Evolutionary conservation across 768 basidiomycete species (phyloP).

Genomic region (Holtermannia corniformis): DNA sequence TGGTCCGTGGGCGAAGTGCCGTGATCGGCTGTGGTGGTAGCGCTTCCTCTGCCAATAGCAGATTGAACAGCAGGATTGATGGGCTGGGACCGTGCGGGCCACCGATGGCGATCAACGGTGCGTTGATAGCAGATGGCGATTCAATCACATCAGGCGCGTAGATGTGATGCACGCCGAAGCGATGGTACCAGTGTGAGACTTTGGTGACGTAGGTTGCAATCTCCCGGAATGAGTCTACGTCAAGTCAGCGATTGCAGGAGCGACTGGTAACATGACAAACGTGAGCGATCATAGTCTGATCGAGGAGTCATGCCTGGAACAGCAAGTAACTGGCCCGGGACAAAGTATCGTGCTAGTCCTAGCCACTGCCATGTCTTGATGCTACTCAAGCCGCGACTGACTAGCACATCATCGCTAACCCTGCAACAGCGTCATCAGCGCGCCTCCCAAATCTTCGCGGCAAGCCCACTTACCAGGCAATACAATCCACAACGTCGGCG

Average conservation of each 20-base stretch:
- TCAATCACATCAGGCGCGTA: not conserved
- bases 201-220: not conserved
- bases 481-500: conserved; percentile 7
- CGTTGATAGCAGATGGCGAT: not conserved
- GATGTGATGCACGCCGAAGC: conserved; percentile 1
- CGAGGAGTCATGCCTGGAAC: too few species aligned
- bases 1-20: not conserved
- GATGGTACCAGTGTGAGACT: conserved; percentile 1
- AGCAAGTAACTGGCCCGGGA: too few species aligned
- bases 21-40: not conserved
- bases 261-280: conserved; percentile 2
- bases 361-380: conserved; percentile 20
- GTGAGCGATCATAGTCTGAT: conserved; percentile 7
- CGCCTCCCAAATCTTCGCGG: not conserved
- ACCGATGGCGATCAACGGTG: not conserved
- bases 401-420: conserved; percentile 12
- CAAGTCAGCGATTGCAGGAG: not conserved
- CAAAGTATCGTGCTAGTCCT: conserved; percentile 9
- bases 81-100: not conserved
- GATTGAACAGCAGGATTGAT: conserved; percentile 3
- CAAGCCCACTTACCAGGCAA: conserved; percentile 15
- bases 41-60: not conserved
- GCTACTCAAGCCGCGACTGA: conserved; percentile 4
- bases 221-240: conserved; percentile 3
- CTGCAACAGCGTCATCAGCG: not conserved